These are phyloP conservation scores for Phaeophleospora eucalypticola DNA, from an alignment of 2,329 filamentous ascomycete genomes.

Conservation along the genomic window DNA sequence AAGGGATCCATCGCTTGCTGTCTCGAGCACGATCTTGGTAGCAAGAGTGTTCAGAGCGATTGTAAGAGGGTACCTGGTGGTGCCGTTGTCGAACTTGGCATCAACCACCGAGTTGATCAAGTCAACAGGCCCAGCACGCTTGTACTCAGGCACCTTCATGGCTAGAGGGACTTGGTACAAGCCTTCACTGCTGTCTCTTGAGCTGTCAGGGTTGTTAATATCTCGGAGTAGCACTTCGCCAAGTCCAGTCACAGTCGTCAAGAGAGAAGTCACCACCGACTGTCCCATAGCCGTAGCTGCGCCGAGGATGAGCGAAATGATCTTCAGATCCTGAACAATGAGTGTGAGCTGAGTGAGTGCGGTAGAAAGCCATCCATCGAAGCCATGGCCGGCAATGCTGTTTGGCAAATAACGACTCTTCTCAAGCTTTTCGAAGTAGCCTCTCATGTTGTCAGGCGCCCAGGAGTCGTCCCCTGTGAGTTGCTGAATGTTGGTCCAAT, in stretches of 20 bases:
- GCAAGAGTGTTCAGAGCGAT: slow-evolving; percentile 54
- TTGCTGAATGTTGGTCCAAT: slow-evolving; percentile 55
- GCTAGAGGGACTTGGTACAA: slow-evolving; percentile 58
- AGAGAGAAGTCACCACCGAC: slow-evolving; percentile 26
- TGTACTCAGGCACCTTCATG: slow-evolving; percentile 38
- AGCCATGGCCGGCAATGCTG: slow-evolving; percentile 50
- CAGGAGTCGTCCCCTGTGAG: slow-evolving; percentile 60
- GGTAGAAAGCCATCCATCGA: slow-evolving; percentile 54
- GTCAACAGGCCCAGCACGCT: slow-evolving; percentile 6
- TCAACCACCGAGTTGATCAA: slow-evolving; percentile 6
- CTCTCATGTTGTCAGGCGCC: slow-evolving; percentile 55
- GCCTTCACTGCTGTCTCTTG: slow-evolving; percentile 45
- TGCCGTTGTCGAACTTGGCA: slow-evolving; percentile 6
- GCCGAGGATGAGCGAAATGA: slow-evolving; percentile 50
- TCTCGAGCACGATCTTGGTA: slow-evolving; percentile 63
- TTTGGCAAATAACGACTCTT: slow-evolving; percentile 41
- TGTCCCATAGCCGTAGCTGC: slow-evolving; percentile 50
- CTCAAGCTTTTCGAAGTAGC: slow-evolving; percentile 54
- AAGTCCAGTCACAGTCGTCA: slow-evolving; percentile 28
- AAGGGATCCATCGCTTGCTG: neutral
- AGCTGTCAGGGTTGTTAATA: slow-evolving; percentile 42
- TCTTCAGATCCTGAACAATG: slow-evolving; percentile 49
- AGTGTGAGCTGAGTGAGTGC: slow-evolving; percentile 50
- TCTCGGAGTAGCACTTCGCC: slow-evolving; percentile 29
- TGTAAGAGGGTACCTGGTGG: slow-evolving; percentile 15